Evolutionary conservation across 768 basidiomycete genomes (phyloP), one percentile per base, ranked within the genome.

Genomic region (Naganishia vishniacii): DNA sequence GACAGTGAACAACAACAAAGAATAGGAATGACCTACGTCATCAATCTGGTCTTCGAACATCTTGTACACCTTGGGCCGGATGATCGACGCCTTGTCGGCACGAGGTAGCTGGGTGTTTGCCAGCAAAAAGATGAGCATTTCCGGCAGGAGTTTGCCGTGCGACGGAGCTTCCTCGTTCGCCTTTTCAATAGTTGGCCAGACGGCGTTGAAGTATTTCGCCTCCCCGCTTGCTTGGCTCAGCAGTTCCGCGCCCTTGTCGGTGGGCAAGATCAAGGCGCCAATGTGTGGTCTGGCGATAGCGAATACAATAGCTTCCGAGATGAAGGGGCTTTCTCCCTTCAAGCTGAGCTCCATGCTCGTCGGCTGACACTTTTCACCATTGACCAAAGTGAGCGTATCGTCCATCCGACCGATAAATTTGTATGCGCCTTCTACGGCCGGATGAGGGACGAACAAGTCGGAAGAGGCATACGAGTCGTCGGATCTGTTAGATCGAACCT

Each of bases 351-450:
- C 83, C 59, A 84, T 82, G 0, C 83, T 82, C 4, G 83, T 81
- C 34, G 82, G 82, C 66, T 83, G 83, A 11, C 82, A 83, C 76
- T 84, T 84, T 73, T 84, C 83, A 7, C 84, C 82, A 1, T 78
- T 67, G 9, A 75, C 75, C 63, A 79, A 73, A 0, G 70, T 72
- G 11, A 85, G 77, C 0, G 82, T 84, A 61, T 85, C 84, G 66
- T 84, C 84, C 47, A 83, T 72, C 26, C 84, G 74, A 0, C 84
- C 83, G n/a, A 82, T 76, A 56, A 81, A 82, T 68, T 81, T 83
- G 77, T 78, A 83, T 59, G 76, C 76, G 37, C 76, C 69, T 7
- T 70, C 65, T 34, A 79, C 73, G 5, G 74, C 71, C 0, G 80
- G 79, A 62, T 85, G 83, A 49, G 78, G 78, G 20, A 80, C 68